Conservation (phyloP, 148 eudicot species). For the Diospyros lotus region DNA sequence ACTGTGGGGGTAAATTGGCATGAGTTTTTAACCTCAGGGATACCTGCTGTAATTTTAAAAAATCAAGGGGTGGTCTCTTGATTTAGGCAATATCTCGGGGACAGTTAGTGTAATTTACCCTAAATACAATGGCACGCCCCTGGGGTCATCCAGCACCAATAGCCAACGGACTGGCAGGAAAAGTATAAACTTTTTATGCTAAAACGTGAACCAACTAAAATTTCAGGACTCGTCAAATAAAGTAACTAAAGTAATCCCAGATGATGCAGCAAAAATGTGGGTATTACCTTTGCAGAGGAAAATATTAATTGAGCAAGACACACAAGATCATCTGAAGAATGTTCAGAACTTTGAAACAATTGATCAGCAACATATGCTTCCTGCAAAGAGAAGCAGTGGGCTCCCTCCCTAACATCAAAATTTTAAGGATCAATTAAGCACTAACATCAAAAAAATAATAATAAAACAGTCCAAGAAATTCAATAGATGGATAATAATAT, state of each 20-base stretch:
- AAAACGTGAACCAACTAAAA: neutral
- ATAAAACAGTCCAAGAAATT: neutral
- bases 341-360: constrained; percentile 77
- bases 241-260: neutral
- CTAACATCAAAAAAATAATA: neutral
- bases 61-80: no score
- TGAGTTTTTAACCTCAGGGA: no score
- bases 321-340: constrained; percentile 69
- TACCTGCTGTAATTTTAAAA: no score
- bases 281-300: constrained; percentile 67
- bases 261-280: neutral
- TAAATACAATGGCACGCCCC: no score
- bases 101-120: no score
- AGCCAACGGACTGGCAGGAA: neutral
- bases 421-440: constrained; percentile 7
- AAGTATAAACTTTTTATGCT: neutral
- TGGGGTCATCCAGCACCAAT: no score
- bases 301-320: constrained; percentile 65
- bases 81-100: no score
- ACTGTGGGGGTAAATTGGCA: no score
- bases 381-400: constrained; percentile 61
- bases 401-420: constrained; percentile 46
- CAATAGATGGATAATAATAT: constrained; percentile 9
- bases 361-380: constrained; percentile 74
- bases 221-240: neutral